Evolutionary conservation across 495 filamentous ascomycete species (phyloP), one percentile per base, ranked within the genome.

Genomic region (Aspergillus funiculosus): DNA sequence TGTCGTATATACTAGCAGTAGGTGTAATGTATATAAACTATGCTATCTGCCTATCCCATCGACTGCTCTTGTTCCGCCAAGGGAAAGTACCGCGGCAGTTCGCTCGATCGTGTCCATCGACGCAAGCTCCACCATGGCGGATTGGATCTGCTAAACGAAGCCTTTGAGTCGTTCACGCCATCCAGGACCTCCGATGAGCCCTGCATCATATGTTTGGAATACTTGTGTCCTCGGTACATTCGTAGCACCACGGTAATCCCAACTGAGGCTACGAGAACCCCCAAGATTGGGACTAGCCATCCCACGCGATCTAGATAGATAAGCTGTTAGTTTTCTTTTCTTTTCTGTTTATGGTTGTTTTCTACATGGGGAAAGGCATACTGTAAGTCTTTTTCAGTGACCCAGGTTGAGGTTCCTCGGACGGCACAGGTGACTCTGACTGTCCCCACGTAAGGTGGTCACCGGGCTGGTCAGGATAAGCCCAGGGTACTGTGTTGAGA

Each of bases 401-500:
- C 4, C 26, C 39, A 11, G 34, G 5, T 11, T 26, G 25, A 5
- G 42, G 37, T 4, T 38, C 39, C 7, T 47, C 36, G 15, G 35
- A 27, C 11, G 21, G 22, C 5, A 27, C 22, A 41, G 50, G 29
- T 1, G 49, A 29, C 38, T 26, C 43, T 14, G 45, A 41, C 6
- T 38, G 28, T 38, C 48, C 49, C 50, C 43, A 53, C 18, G 48
- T 52, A 29, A 39, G 50, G 8, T 52, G 45, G 6, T 31, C 40
- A 7, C 56, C 56, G 0, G 60, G 55, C 17, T 68, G 41, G 5
- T 59, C 60, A 2, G 64, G 59, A 18, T 69, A 57, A 27, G 68
- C 53, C 68, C 68, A 72, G 0, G 68, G 68, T 32, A 72, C 68
- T 0, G 66, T 72, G 17, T 61, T 67, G 28, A 68, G 58, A 17